Percentiles rank a stretch among this genome's conserved stretches.
These are phyloP conservation scores for Abelmoschus esculentus DNA, from an alignment of 345 rosid genomes.

Conservation along the genomic window DNA sequence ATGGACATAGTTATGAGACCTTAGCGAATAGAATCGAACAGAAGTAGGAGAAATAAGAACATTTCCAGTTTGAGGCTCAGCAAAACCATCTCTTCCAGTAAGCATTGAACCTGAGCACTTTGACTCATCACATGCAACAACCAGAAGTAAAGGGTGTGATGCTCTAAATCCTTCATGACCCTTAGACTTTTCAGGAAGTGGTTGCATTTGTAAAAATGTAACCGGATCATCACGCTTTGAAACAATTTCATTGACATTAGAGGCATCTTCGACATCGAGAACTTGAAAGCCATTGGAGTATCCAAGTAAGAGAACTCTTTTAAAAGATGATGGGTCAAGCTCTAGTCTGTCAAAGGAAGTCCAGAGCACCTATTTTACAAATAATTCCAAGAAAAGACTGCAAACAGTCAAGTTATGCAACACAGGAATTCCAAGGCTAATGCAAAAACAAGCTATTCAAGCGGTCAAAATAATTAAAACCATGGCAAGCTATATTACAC, in stretches of 20 bases:
- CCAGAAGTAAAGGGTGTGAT: conserved; percentile 87
- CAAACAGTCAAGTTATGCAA: conserved; percentile 1
- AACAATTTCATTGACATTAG: conserved; percentile 64
- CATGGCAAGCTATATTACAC: neutral
- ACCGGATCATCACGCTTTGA: conserved; percentile 82
- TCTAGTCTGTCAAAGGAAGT: conserved; percentile 77
- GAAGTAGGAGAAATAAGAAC: conserved; percentile 53
- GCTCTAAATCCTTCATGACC: conserved; percentile 70
- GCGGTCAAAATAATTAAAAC: neutral
- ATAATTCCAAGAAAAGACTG: conserved; percentile 6
- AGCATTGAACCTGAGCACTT: conserved; percentile 32
- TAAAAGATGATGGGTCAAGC: conserved; percentile 50
- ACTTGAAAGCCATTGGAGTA: conserved; percentile 94
- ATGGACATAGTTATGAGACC: conserved; percentile 84
- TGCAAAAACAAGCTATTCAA: neutral
- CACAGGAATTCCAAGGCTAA: neutral
- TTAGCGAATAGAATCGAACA: conserved; percentile 81
- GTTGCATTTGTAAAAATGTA: conserved; percentile 83
- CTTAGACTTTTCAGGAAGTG: conserved; percentile 61
- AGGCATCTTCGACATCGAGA: conserved; percentile 77
- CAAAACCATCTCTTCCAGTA: conserved; percentile 53
- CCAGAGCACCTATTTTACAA: conserved; percentile 70
- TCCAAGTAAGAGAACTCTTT: conserved; percentile 72
- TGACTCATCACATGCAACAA: conserved; percentile 82
- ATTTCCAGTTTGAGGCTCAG: conserved; percentile 48